Conservation (phyloP, 2,329 filamentous ascomycete genomes). For the Ramularia collo-cygni region DNA sequence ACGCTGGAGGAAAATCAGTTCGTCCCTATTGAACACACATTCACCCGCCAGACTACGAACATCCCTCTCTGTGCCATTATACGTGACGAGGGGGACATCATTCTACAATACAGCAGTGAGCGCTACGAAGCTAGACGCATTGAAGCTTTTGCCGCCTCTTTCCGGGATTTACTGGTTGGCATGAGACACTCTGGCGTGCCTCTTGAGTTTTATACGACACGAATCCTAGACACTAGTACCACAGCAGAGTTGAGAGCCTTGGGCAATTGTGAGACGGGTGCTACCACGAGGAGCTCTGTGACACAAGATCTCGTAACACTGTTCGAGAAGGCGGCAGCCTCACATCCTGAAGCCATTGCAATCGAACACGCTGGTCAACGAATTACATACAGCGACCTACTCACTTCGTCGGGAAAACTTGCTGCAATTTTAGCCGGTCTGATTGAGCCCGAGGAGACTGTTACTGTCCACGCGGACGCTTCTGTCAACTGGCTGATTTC, state of each 20-base stretch:
- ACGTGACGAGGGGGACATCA: not conserved
- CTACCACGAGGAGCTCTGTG: not conserved
- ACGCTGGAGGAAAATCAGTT: too few species aligned
- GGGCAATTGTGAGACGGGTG: not conserved
- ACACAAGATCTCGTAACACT: not conserved
- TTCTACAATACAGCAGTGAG: not conserved
- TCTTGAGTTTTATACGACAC: not conserved
- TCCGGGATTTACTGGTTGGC: not conserved
- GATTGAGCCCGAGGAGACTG: not conserved
- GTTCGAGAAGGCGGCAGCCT: not conserved
- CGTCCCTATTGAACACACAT: too few species aligned
- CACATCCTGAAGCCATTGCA: not conserved
- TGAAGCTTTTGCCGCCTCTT: not conserved
- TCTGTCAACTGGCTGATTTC: not conserved
- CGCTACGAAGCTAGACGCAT: not conserved
- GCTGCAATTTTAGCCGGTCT: too few species aligned
- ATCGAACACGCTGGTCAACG: not conserved
- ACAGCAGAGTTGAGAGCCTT: too few species aligned
- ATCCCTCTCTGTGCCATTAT: constrained; percentile 1
- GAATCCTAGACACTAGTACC: too few species aligned
- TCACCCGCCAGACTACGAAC: not conserved
- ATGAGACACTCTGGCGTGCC: not conserved
- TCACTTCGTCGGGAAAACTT: too few species aligned
- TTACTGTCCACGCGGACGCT: not conserved
- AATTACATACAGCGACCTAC: not conserved